Evolutionary conservation across 345 rosid genomes (phyloP).

Genomic region (Salix exigua): DNA sequence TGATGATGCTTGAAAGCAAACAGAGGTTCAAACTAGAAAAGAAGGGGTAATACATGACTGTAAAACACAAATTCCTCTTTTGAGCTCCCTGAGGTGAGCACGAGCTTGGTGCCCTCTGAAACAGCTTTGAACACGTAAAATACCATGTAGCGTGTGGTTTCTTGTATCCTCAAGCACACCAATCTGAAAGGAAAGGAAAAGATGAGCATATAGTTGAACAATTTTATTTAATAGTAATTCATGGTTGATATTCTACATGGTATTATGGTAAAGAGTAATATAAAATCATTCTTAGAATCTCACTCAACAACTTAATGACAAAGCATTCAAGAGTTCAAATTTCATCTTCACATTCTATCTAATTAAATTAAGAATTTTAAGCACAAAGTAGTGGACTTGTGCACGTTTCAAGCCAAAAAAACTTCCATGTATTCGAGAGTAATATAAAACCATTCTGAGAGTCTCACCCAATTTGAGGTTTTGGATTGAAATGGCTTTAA

Average conservation of each 20-base stretch:
- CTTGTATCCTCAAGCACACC: slow-evolving; percentile 97
- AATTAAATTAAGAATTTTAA: too few relatives aligned
- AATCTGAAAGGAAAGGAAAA: slow-evolving; percentile 48
- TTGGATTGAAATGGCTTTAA: too few relatives aligned
- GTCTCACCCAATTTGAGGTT: too few relatives aligned
- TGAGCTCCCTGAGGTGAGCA: slow-evolving; percentile 49
- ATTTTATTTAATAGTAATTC: background rate
- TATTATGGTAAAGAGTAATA: background rate
- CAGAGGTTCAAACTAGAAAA: slow-evolving; percentile 1
- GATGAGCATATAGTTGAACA: background rate
- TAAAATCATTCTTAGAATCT: too few relatives aligned
- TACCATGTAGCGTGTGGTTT: slow-evolving; percentile 92
- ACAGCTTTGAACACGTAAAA: slow-evolving; percentile 89
- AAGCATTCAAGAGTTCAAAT: too few relatives aligned
- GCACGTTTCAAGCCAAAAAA: too few relatives aligned
- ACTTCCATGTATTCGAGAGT: too few relatives aligned
- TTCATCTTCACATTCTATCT: too few relatives aligned
- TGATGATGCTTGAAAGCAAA: slow-evolving; percentile 1
- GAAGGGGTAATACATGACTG: slow-evolving; percentile 69
- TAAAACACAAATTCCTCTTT: slow-evolving; percentile 53
- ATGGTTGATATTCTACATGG: background rate
- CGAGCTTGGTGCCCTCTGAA: slow-evolving; percentile 95
- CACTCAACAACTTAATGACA: too few relatives aligned
- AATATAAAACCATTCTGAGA: too few relatives aligned
- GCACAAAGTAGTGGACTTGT: too few relatives aligned